Conservation (phyloP, 1,284 basidiomycete species). For the Kalmanozyma brasiliensis region DNA sequence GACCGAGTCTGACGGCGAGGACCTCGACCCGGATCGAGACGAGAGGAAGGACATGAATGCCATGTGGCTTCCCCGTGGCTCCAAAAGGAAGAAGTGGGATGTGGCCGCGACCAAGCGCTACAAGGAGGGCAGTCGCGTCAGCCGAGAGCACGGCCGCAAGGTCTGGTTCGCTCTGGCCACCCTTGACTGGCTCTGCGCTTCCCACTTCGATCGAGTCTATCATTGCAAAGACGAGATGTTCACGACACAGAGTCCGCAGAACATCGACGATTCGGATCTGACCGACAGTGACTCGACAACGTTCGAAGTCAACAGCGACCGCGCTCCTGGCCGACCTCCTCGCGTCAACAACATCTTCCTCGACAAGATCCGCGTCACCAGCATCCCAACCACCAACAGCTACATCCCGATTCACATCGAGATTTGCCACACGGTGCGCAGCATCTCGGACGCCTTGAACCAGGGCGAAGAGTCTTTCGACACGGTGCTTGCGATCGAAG, state of each 20-base stretch:
- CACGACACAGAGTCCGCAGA: conserved; percentile 52
- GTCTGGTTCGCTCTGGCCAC: conserved; percentile 49
- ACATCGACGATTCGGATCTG: conserved; percentile 56
- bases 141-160: conserved; percentile 40
- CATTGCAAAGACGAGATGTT: conserved; percentile 45
- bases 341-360: conserved; percentile 18
- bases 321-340: conserved; percentile 7
- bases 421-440: conserved; percentile 49
- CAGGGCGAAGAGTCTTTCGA: conserved; percentile 43
- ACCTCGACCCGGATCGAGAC: conserved; percentile 31
- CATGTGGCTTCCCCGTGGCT: conserved; percentile 40
- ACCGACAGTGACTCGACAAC: conserved; percentile 17
- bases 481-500: conserved; percentile 50
- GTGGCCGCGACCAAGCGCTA: conserved; percentile 30
- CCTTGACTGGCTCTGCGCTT: conserved; percentile 42
- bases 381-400: conserved; percentile 49
- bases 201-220: conserved; percentile 44
- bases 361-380: conserved; percentile 25
- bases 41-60: conserved; percentile 38
- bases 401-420: conserved; percentile 51
- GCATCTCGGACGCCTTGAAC: conserved; percentile 40
- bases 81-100: conserved; percentile 21
- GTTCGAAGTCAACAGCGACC: conserved; percentile 4
- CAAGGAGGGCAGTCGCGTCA: conserved; percentile 37
- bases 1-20: conserved; percentile 41